phyloP scores from a whole-genome alignment of 495 filamentous ascomycete genomes.

The Thermothielavioides terrestris region DNA sequence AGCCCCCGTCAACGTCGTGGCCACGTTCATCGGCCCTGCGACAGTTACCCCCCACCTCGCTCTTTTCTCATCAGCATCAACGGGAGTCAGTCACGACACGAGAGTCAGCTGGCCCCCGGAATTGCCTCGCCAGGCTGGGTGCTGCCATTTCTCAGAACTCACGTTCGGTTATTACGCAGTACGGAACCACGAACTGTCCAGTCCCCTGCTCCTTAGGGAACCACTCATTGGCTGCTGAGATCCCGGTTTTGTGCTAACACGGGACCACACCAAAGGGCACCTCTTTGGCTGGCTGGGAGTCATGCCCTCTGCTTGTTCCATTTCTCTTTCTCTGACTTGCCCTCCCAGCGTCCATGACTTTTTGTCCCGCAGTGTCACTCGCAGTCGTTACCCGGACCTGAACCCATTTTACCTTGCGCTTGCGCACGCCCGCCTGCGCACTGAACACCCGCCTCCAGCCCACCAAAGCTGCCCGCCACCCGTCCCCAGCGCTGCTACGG shows the following conservation, averaged over 20 bases:
- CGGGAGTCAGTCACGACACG: not conserved
- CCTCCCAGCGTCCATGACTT: too few species aligned
- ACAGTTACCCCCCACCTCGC: not conserved
- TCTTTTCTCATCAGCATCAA: not conserved
- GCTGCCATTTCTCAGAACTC: conserved; percentile 2
- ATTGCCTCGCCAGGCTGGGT: conserved; percentile 1
- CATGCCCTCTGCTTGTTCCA: too few species aligned
- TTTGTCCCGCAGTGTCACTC: too few species aligned
- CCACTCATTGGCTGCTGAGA: conserved; percentile 10
- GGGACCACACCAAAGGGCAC: conserved; percentile 14
- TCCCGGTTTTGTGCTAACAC: conserved; percentile 6
- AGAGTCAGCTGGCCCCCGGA: conserved; percentile 10
- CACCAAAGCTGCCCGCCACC: too few species aligned
- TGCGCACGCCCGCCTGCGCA: too few species aligned
- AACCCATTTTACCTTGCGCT: too few species aligned
- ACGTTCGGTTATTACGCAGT: too few species aligned
- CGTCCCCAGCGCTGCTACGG: too few species aligned
- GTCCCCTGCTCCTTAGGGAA: conserved; percentile 4
- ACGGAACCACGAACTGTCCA: too few species aligned
- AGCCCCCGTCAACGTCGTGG: too few species aligned
- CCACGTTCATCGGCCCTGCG: not conserved
- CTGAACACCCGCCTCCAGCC: too few species aligned
- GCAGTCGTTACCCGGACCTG: too few species aligned
- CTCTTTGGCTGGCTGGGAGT: conserved; percentile 6
- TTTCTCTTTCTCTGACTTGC: conserved; percentile 14